phyloP scores from a whole-genome alignment of 352 stramenopile species.

The Aphanomyces euteiches region DNA sequence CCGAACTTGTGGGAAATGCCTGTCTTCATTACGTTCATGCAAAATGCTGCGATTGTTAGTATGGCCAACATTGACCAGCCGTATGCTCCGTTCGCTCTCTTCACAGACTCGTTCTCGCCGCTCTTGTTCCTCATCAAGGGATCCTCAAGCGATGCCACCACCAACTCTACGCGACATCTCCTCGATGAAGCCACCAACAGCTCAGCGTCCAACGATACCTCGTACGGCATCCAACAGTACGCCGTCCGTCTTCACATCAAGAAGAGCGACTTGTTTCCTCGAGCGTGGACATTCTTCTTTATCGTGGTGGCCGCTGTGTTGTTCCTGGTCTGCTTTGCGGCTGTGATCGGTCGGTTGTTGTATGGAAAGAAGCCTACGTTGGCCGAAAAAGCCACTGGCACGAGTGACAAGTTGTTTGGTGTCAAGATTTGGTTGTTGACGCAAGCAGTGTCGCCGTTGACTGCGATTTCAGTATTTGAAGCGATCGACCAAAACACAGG shows the following conservation, averaged over 20 bases:
- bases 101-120: not conserved
- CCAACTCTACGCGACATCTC: not conserved
- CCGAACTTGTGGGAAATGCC: not conserved
- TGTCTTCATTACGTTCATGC: not conserved
- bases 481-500: not conserved
- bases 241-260: not conserved
- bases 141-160: not conserved
- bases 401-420: not conserved
- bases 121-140: conserved; percentile 2
- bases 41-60: not conserved
- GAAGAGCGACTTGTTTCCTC: not conserved
- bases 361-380: not conserved
- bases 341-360: not conserved
- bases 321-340: not conserved
- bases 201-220: not conserved
- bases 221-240: not conserved
- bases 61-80: not conserved
- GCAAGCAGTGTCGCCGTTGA: not conserved
- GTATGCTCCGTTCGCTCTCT: not conserved
- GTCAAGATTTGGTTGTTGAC: not conserved
- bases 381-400: not conserved
- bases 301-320: not conserved
- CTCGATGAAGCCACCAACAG: not conserved
- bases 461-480: not conserved
- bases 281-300: not conserved